Evolutionary conservation across 2,329 filamentous ascomycete species (phyloP), one percentile per base, ranked within the genome.

Genomic region (Reticulascus tulasneorum): DNA sequence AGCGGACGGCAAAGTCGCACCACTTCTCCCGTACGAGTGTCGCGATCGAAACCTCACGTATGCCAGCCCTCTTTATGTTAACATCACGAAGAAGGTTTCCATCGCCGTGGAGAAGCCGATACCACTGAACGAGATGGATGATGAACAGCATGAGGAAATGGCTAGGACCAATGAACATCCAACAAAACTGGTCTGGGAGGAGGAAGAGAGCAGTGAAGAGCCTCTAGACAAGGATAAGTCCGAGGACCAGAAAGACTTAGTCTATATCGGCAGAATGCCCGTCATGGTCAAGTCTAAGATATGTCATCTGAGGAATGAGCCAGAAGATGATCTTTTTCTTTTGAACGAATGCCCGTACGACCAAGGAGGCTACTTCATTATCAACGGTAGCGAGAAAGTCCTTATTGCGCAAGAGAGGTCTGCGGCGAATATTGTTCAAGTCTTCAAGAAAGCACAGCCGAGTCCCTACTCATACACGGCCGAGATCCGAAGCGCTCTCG

Each of bases 201-300:
- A 81, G 9, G 77, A 82, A 41, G 70, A 76, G 40, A 60, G 60
- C 12, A 61, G 64, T 12, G 67, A 73, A 20, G 60, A 70, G 12
- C 73, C 77, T 16, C 61, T 66, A 10, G 68, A 73, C 33, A 67
- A 69, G 36, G 66, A 70, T 31, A 69, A 73, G 44, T 63, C 60
- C 10, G 71, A 74, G 38, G 71, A 75, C 15, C 75, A 81, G 53
- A 75, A 77, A 43, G 77, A 86, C 48, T 79, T 82, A 52, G 84
- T 96, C 23, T 97, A 94, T 60, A 88, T 97, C 45, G 93, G 93
- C 50, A 94, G 94, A 60, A 76, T 98, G 52, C 93, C 93, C 4
- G 89, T 97, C 56, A 98, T 98, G 93, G 75, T 98, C 52, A 95
- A 96, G 67, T 96, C 90, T 20, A 87, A 91, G 62, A 93, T 94